Conservation (phyloP, 2,329 filamentous ascomycete genomes). For the Aplosporella prunicola region DNA sequence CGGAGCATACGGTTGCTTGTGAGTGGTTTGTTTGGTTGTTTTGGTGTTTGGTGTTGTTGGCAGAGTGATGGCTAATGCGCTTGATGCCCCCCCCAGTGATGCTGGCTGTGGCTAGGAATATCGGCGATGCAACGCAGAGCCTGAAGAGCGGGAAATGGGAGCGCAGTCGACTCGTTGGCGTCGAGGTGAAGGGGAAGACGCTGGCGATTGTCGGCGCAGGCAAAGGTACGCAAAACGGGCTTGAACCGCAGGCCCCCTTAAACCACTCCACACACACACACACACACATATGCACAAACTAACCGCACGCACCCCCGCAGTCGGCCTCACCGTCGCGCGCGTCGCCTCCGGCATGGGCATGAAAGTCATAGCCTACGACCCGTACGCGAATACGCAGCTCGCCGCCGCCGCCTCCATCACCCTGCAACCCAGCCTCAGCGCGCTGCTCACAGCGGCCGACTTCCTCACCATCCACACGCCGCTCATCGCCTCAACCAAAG, state of each 20-base stretch:
- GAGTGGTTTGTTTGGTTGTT: slow-evolving; percentile 13
- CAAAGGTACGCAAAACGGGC: slow-evolving; percentile 51
- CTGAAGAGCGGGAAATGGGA: slow-evolving; percentile 69
- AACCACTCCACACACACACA: not conserved
- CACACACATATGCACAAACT: slow-evolving; percentile 6
- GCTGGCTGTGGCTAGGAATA: slow-evolving; percentile 63
- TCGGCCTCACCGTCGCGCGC: slow-evolving; percentile 70
- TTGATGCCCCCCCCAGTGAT: slow-evolving; percentile 52
- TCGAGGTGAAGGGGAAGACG: slow-evolving; percentile 69
- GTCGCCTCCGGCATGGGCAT: slow-evolving; percentile 70
- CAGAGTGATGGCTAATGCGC: too few relatives aligned
- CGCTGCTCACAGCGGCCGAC: slow-evolving; percentile 58
- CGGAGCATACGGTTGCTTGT: slow-evolving; percentile 62
- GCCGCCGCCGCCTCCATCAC: slow-evolving; percentile 58
- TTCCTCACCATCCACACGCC: slow-evolving; percentile 78
- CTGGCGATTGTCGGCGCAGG: slow-evolving; percentile 69
- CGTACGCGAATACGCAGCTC: slow-evolving; percentile 66
- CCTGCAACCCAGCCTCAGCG: slow-evolving; percentile 47
- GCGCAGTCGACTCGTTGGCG: slow-evolving; percentile 61
- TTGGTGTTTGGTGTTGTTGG: slow-evolving; percentile 18
- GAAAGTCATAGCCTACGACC: slow-evolving; percentile 65
- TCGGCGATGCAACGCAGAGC: slow-evolving; percentile 59
- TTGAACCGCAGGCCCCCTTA: too few relatives aligned
- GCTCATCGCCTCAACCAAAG: slow-evolving; percentile 64
- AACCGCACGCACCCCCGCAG: slow-evolving; percentile 31